Evolutionary conservation across 345 rosid genomes (phyloP).

Genomic region (Fremontodendron californicum): DNA sequence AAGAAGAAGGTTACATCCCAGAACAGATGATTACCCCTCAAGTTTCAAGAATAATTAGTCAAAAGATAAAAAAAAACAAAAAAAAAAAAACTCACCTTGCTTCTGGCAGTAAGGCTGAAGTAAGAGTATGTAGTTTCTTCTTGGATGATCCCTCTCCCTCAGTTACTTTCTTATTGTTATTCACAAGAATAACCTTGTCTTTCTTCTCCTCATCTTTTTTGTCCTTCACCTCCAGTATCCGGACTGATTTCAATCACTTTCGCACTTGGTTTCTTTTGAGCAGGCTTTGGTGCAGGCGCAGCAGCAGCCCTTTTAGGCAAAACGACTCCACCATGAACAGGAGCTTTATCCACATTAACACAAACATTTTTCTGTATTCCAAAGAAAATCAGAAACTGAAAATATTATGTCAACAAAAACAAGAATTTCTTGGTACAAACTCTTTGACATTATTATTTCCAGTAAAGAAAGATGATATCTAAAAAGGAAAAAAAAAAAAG

Average conservation of each 20-base stretch:
- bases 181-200: conserved; percentile 24
- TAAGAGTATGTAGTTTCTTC: conserved; percentile 47
- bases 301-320: background rate
- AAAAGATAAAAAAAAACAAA: background rate
- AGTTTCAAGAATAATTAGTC: no score
- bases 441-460: no score
- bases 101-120: conserved; percentile 79
- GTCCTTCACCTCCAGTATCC: conserved; percentile 29
- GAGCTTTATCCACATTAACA: conserved; percentile 1
- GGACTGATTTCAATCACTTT: conserved; percentile 53
- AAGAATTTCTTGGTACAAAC: no score
- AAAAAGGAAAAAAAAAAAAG: background rate
- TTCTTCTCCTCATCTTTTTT: conserved; percentile 30
- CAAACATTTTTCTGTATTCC: conserved; percentile 4
- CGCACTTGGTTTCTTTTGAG: background rate
- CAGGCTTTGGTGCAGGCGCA: background rate
- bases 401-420: background rate
- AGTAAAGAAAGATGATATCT: background rate
- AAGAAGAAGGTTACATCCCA: background rate
- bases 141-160: conserved; percentile 34
- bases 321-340: background rate
- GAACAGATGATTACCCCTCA: background rate
- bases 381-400: background rate
- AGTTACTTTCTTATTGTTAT: conserved; percentile 16
- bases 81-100: conserved; percentile 59